Evolutionary conservation across 257 asterid genomes (phyloP), one percentile per base, ranked within the genome.

Genomic region (Schizonepeta tenuifolia): DNA sequence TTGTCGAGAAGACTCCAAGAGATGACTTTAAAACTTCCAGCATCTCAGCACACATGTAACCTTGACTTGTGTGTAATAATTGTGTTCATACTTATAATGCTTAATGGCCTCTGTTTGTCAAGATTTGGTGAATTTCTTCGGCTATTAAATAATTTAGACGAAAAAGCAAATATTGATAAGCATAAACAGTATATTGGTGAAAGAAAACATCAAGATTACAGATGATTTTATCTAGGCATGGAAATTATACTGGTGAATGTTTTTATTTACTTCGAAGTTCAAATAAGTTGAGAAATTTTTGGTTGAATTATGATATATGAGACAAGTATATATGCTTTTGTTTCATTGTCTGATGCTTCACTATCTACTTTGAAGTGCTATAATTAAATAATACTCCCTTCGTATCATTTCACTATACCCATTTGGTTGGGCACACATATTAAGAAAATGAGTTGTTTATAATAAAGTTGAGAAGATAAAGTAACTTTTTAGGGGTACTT

Each of bases 211-310:
- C n/a, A n/a, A n/a, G n/a, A n/a, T n/a, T n/a, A n/a, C n/a, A n/a
- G n/a, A n/a, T n/a, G n/a, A n/a, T n/a, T n/a, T n/a, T n/a, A n/a
- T n/a, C n/a, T n/a, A n/a, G n/a, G n/a, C n/a, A n/a, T n/a, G n/a
- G n/a, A n/a, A n/a, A n/a, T n/a, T n/a, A n/a, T n/a, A 35, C 17
- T 43, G 71, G 46, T 61, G 43, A 51, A 50, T 70, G 71, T 60
- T 17, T n/a, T 33, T 66, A 24, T 49, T 77, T 55, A 38, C 43
- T 7, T 8, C 11, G 43, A 38, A 38, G 12, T 38, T 38, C 43
- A 38, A 8, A 38, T 38, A 7, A 31, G 36, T 31, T 31, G 36
- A 31, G 36, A 38, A 38, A 7, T 38, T 38, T 38, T 38, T 38
- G 11, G 43, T 38, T 38, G 12, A 38, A 38, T 8, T 38, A 9